Conservation (phyloP, 2,329 filamentous ascomycete species). For the Rhynchosporium agropyri region DNA sequence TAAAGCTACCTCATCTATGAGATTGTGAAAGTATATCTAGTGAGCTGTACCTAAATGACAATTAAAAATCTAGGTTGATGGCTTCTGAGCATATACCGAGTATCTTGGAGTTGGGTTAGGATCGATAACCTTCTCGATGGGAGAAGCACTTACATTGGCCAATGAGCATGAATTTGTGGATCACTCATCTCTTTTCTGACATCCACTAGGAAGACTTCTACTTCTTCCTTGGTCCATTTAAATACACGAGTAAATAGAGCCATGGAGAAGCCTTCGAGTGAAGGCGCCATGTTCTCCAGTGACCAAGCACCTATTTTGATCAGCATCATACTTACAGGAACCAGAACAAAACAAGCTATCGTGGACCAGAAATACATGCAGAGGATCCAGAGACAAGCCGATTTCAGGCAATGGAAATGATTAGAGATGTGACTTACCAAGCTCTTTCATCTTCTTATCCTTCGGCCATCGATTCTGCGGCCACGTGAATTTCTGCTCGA, state of each 20-base stretch:
- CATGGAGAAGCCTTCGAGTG: conserved; percentile 29
- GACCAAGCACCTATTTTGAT: conserved; percentile 27
- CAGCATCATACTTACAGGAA: neutral
- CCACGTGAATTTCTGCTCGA: conserved; percentile 51
- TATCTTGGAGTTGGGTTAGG: conserved; percentile 7
- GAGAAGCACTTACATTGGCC: conserved; percentile 20
- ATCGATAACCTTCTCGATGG: neutral
- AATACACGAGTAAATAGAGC: conserved; percentile 31
- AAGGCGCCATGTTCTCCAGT: conserved; percentile 27
- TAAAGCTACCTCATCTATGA: neutral
- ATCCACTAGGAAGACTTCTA: conserved; percentile 20
- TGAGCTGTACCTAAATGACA: too few relatives aligned
- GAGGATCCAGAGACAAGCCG: too few relatives aligned
- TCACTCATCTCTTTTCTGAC: conserved; percentile 26
- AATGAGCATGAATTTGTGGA: conserved; percentile 25
- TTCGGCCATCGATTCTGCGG: conserved; percentile 55
- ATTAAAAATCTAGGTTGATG: neutral
- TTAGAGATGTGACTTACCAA: conserved; percentile 20
- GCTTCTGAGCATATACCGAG: conserved; percentile 15
- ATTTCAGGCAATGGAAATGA: too few relatives aligned
- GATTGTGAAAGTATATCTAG: too few relatives aligned
- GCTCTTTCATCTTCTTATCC: conserved; percentile 44
- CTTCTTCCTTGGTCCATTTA: conserved; percentile 27
- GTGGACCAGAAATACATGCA: too few relatives aligned
- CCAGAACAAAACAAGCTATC: neutral